Conservation (phyloP, 192 early-diverging fungal genomes). For the Backusella macrospora region DNA sequence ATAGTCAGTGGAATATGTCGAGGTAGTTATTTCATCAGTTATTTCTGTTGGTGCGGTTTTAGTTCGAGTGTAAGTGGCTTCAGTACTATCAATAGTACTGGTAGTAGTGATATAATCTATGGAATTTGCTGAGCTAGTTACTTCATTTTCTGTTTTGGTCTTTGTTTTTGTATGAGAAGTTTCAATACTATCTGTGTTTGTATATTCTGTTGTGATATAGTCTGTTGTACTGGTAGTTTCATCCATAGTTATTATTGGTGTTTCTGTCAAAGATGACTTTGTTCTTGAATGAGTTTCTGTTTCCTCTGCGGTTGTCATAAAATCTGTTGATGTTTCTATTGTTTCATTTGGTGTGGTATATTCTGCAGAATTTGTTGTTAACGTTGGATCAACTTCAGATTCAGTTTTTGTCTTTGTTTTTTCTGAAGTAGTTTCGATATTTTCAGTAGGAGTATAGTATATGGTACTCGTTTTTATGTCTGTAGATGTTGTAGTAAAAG, state of each 20-base stretch:
- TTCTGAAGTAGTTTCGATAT: not conserved
- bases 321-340: not conserved
- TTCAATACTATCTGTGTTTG: not conserved
- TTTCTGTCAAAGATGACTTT: not conserved
- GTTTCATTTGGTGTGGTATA: not conserved
- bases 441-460: not conserved
- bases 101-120: not conserved
- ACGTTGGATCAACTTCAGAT: not conserved
- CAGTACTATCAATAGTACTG: not conserved
- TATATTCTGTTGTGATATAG: not conserved
- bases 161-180: not conserved
- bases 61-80: not conserved
- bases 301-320: not conserved
- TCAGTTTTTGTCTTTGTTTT: not conserved
- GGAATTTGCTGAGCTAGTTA: not conserved
- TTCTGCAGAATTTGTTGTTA: not conserved
- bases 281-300: not conserved
- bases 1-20: not conserved
- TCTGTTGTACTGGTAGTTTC: not conserved
- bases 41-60: not conserved
- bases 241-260: not conserved
- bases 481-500: not conserved
- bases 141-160: not conserved
- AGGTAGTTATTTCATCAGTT: not conserved
- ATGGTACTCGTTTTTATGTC: not conserved